phyloP scores from a whole-genome alignment of 2,329 filamentous ascomycete species.

The Neurospora sp. region DNA sequence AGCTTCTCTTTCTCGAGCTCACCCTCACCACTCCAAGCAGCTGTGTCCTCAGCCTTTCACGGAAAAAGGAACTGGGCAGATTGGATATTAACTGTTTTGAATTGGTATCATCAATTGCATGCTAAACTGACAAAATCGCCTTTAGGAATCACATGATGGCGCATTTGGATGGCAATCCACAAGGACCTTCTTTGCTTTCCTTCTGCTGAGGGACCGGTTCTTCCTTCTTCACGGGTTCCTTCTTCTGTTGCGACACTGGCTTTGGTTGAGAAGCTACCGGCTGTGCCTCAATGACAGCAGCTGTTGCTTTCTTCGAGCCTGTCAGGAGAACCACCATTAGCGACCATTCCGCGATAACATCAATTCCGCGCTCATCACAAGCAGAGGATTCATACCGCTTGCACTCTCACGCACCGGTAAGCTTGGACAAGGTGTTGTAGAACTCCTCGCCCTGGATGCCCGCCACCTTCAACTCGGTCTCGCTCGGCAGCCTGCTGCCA shows the following conservation, averaged over 20 bases:
- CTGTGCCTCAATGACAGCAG: not conserved
- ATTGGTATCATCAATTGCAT: not conserved
- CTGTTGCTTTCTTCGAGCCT: not conserved
- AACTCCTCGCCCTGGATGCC: constrained; percentile 73
- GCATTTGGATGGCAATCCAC: constrained; percentile 69
- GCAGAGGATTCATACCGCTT: not conserved
- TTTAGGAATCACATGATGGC: constrained; percentile 33
- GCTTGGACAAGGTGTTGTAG: constrained; percentile 65
- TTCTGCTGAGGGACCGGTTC: constrained; percentile 25
- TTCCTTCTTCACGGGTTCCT: constrained; percentile 1
- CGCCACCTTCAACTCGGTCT: constrained; percentile 70
- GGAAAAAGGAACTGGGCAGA: not conserved
- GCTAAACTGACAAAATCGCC: not conserved
- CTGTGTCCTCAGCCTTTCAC: not conserved
- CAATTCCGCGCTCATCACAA: not conserved
- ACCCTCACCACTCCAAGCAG: not conserved
- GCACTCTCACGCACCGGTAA: constrained; percentile 50
- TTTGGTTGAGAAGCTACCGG: not conserved
- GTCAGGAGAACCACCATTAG: constrained; percentile 13
- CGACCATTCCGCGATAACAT: constrained; percentile 3
- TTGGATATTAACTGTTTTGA: not conserved
- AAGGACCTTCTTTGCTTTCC: constrained; percentile 58
- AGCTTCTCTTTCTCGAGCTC: not conserved
- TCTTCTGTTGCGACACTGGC: not conserved
- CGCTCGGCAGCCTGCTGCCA: constrained; percentile 71